Conservation (phyloP, 192 early-diverging fungal genomes). For the Piromyces finnis region DNA sequence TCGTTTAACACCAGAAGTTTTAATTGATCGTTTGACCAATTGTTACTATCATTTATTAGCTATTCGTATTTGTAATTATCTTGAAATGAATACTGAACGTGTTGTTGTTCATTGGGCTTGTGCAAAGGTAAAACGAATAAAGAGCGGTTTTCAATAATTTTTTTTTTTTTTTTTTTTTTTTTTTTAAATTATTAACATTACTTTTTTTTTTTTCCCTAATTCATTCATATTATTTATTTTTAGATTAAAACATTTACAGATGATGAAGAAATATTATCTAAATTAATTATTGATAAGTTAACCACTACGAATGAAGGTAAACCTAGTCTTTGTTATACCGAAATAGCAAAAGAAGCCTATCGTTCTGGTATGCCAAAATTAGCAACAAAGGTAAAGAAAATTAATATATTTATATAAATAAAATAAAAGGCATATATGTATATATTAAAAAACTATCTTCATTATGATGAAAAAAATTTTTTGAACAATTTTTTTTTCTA, state of each 20-base stretch:
- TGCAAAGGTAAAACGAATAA: conserved; percentile 61
- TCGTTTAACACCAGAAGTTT: conserved; percentile 56
- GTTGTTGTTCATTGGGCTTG: conserved; percentile 95
- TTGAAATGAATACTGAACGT: conserved; percentile 56
- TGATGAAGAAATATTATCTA: conserved; percentile 73
- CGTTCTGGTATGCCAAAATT: conserved; percentile 62
- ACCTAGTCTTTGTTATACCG: conserved; percentile 65
- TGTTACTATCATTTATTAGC: conserved; percentile 77
- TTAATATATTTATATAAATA: too few species aligned
- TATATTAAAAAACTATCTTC: too few species aligned
- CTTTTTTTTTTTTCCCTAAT: background rate
- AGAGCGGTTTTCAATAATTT: too few species aligned
- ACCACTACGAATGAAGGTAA: conserved; percentile 12
- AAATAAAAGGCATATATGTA: too few species aligned
- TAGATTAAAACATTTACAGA: conserved; percentile 64
- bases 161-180: background rate
- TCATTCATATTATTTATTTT: background rate
- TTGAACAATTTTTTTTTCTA: too few species aligned
- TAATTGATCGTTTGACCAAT: conserved; percentile 66
- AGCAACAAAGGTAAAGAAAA: conserved; percentile 47
- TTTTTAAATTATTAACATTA: background rate
- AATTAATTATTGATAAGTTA: conserved; percentile 61
- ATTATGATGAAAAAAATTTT: too few species aligned
- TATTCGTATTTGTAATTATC: conserved; percentile 61
- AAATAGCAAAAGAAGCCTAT: conserved; percentile 82